These are phyloP conservation scores for Drechmeria coniospora DNA, from an alignment of 2,329 filamentous ascomycete species.

Conservation along the genomic window DNA sequence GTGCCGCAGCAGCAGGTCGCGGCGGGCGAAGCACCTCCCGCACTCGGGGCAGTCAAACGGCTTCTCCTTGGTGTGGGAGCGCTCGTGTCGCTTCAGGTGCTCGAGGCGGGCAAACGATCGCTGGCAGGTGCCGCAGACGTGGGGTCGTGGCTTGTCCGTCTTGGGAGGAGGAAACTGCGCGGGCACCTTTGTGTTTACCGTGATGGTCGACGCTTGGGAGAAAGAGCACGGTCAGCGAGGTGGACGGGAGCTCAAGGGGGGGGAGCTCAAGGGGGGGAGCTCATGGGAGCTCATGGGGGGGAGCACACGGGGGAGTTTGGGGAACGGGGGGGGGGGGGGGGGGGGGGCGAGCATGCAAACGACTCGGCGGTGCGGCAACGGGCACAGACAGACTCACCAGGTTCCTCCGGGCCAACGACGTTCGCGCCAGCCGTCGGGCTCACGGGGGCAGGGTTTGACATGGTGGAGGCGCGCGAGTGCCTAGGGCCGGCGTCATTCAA, in stretches of 20 bases:
- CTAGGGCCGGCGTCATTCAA: constrained; percentile 23
- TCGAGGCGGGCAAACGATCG: constrained; percentile 90
- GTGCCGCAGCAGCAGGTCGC: constrained; percentile 81
- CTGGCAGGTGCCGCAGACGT: constrained; percentile 81
- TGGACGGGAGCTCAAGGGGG: too few species aligned
- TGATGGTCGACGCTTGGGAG: constrained; percentile 31
- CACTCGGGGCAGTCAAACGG: constrained; percentile 96
- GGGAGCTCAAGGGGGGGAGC: too few species aligned
- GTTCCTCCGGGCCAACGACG: constrained; percentile 19
- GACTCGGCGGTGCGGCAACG: constrained; percentile 1
- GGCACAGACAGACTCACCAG: constrained; percentile 24
- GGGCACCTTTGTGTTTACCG: constrained; percentile 30
- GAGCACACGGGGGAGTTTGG: constrained; percentile 6
- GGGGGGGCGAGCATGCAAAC: not conserved
- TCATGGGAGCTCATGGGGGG: too few species aligned
- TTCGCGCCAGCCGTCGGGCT: constrained; percentile 13
- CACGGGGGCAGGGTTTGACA: constrained; percentile 20
- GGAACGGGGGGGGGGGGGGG: constrained; percentile 19
- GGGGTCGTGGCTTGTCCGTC: constrained; percentile 91
- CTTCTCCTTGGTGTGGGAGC: constrained; percentile 98
- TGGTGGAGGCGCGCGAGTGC: constrained; percentile 19
- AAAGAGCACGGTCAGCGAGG: constrained; percentile 7
- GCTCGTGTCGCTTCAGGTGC: constrained; percentile 92
- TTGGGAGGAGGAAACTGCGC: constrained; percentile 64
- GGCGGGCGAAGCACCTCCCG: constrained; percentile 81